These are phyloP conservation scores for Globisporangium heterothallicum DNA, from an alignment of 352 stramenopile species.

Conservation along the genomic window DNA sequence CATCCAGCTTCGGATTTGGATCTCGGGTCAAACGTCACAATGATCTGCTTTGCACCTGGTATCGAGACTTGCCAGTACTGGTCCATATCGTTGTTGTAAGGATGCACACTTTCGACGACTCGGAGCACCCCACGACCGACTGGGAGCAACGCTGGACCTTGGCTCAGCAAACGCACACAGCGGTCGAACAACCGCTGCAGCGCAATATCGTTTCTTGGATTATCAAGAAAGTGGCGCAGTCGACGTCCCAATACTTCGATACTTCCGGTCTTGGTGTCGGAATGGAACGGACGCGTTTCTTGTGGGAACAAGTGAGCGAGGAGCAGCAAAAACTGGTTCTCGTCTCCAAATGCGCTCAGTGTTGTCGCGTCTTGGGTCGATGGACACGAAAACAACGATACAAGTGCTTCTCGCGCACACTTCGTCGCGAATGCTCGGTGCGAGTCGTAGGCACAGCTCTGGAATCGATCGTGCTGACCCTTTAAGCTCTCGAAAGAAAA, in stretches of 20 bases:
- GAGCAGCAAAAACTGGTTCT: slow-evolving; percentile 37
- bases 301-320: slow-evolving; percentile 34
- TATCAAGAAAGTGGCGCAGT: slow-evolving; percentile 19
- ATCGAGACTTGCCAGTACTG: slow-evolving; percentile 67
- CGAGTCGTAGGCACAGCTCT: slow-evolving; percentile 57
- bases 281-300: slow-evolving; percentile 1
- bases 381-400: slow-evolving; percentile 28
- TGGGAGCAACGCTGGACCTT: slow-evolving; percentile 23
- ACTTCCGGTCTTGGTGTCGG: neutral
- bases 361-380: slow-evolving; percentile 7
- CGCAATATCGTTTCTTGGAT: slow-evolving; percentile 17
- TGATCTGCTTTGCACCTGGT: slow-evolving; percentile 56
- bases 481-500: slow-evolving; percentile 63
- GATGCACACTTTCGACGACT: slow-evolving; percentile 63
- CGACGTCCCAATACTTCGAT: slow-evolving; percentile 18
- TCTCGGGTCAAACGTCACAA: slow-evolving; percentile 62
- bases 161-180: slow-evolving; percentile 32
- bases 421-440: slow-evolving; percentile 60
- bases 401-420: slow-evolving; percentile 36
- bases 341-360: slow-evolving; percentile 29
- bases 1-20: slow-evolving; percentile 62
- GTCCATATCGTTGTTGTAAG: slow-evolving; percentile 64
- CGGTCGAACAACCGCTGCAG: slow-evolving; percentile 2
- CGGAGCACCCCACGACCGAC: slow-evolving; percentile 37
- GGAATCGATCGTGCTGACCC: slow-evolving; percentile 46